Evolutionary conservation across 495 filamentous ascomycete genomes (phyloP).

Genomic region (Immersiella caudata): DNA sequence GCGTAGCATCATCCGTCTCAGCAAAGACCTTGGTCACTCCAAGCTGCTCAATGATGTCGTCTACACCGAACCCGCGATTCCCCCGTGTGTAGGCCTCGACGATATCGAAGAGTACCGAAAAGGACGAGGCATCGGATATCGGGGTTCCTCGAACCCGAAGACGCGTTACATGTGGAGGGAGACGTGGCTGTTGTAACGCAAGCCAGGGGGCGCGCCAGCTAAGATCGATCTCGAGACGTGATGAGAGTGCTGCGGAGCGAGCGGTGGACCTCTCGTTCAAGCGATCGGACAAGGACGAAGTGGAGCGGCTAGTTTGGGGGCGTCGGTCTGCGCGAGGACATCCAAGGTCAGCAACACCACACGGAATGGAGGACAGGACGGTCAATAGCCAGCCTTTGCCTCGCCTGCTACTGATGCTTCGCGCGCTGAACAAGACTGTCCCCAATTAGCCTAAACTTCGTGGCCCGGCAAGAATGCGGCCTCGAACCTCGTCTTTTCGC

Average conservation of each 20-base stretch:
- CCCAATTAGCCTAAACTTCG: not conserved
- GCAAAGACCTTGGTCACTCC: not conserved
- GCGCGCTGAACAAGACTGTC: not conserved
- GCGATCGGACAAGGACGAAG: not conserved
- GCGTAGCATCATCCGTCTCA: not conserved
- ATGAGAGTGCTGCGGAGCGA: not conserved
- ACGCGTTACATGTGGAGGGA: not conserved
- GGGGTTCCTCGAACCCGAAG: not conserved
- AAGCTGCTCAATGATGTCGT: not conserved
- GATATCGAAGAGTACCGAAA: not conserved
- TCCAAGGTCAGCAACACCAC: not conserved
- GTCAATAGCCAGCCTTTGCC: not conserved
- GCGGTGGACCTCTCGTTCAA: not conserved
- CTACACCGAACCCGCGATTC: slow-evolving; percentile 8
- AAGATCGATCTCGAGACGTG: not conserved
- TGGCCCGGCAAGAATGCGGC: not conserved
- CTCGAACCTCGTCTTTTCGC: not conserved
- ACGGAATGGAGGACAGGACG: not conserved
- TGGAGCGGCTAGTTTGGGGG: not conserved
- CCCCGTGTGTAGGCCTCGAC: not conserved
- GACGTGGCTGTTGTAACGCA: not conserved
- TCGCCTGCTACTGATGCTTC: not conserved
- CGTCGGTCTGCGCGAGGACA: not conserved
- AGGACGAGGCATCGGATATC: not conserved
- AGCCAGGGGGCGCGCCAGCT: not conserved